Conservation (phyloP, 768 basidiomycete species). For the Boletus coccyginus region DNA sequence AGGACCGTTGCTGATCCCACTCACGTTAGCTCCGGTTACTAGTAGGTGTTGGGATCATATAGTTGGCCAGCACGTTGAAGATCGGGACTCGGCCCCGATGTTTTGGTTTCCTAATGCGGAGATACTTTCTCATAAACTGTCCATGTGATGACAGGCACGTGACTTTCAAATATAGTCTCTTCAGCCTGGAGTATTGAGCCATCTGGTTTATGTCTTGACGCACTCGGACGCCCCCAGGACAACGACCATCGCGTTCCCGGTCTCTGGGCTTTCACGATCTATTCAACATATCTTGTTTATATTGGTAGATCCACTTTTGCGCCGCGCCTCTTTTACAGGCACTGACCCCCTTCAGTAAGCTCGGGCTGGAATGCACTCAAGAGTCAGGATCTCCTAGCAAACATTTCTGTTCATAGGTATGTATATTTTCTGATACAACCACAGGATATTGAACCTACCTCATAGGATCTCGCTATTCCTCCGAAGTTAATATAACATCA, state of each 20-base stretch:
- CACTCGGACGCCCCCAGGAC: conserved; percentile 9
- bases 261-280: conserved; percentile 8
- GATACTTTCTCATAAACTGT: neutral
- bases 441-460: neutral
- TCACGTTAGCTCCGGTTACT: neutral
- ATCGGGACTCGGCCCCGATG: too few species aligned
- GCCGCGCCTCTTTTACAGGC: neutral
- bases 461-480: conserved; percentile 12
- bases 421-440: neutral
- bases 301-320: conserved; percentile 14
- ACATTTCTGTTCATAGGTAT: conserved; percentile 21
- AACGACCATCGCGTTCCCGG: conserved; percentile 4
- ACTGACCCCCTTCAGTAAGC: neutral
- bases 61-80: too few species aligned
- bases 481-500: conserved; percentile 6
- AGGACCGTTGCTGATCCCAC: neutral
- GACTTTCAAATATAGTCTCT: conserved; percentile 16
- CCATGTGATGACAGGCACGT: conserved; percentile 19
- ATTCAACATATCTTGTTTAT: conserved; percentile 23
- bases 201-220: conserved; percentile 24
- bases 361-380: conserved; percentile 22
- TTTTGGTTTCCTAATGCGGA: neutral
- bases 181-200: conserved; percentile 13
- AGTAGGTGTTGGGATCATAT: neutral
- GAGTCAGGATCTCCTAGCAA: neutral